phyloP scores from a whole-genome alignment of 352 stramenopile genomes.

The Thraustochytrium sp. region DNA sequence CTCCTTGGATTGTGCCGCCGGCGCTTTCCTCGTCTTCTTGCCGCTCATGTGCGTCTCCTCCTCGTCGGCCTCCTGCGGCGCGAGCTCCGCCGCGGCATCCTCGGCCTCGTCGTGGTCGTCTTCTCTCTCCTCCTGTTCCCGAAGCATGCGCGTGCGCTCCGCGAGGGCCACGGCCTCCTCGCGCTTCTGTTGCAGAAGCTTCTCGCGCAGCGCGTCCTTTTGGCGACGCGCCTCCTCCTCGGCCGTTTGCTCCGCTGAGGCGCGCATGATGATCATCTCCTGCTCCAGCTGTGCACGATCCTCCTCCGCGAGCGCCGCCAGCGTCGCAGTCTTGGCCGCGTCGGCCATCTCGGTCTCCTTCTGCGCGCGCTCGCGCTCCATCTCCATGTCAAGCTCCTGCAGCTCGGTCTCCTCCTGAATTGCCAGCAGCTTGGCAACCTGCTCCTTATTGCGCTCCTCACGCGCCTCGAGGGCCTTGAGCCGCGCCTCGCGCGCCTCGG shows the following conservation, averaged over 20 bases:
- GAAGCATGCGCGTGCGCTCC: neutral
- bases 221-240: neutral
- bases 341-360: neutral
- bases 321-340: neutral
- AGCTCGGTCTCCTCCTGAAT: constrained; percentile 31
- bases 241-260: neutral
- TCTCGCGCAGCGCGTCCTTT: neutral
- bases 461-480: neutral
- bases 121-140: neutral
- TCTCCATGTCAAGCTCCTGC: constrained; percentile 1
- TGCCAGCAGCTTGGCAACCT: neutral
- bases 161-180: neutral
- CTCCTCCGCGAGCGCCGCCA: constrained; percentile 5
- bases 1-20: neutral
- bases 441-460: neutral
- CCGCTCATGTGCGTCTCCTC: neutral
- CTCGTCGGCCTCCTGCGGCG: neutral
- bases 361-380: constrained; percentile 8
- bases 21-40: neutral
- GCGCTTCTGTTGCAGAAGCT: neutral
- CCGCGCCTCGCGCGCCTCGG: neutral
- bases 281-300: neutral
- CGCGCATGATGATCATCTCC: neutral
- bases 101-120: neutral
- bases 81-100: neutral